Conservation (phyloP, 306 rosid species). For the Psophocarpus tetragonolobus region DNA sequence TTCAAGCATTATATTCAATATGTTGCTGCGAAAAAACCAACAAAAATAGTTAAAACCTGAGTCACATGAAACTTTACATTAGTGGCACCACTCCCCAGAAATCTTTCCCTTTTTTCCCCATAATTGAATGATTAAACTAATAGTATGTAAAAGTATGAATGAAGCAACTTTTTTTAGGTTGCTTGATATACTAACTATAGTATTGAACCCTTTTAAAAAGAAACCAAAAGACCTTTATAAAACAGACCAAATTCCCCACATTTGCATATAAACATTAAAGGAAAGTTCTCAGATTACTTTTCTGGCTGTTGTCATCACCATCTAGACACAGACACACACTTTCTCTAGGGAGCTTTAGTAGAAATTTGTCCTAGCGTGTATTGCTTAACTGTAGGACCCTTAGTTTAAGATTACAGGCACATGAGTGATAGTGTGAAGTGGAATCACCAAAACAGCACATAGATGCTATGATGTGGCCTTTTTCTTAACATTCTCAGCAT, state of each 20-base stretch:
- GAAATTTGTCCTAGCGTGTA: neutral
- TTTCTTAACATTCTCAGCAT: neutral
- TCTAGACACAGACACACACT: neutral
- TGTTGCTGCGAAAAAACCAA: neutral
- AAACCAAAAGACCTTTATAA: neutral
- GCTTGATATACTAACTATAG: neutral
- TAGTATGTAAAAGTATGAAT: neutral
- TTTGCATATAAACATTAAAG: neutral
- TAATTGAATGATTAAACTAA: neutral
- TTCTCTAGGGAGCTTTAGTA: neutral
- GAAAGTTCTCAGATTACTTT: neutral
- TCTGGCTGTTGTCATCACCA: neutral
- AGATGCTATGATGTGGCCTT: neutral
- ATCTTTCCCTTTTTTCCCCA: neutral
- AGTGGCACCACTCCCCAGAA: neutral
- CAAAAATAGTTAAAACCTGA: neutral
- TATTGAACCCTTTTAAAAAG: neutral
- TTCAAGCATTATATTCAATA: neutral
- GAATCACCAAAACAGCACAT: neutral
- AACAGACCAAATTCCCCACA: neutral
- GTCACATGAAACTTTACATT: neutral
- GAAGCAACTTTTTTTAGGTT: neutral
- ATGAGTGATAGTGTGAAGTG: neutral
- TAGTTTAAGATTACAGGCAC: neutral
- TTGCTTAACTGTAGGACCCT: neutral